phyloP scores from a whole-genome alignment of 2,329 filamentous ascomycete genomes.

The Colletotrichum lentis region DNA sequence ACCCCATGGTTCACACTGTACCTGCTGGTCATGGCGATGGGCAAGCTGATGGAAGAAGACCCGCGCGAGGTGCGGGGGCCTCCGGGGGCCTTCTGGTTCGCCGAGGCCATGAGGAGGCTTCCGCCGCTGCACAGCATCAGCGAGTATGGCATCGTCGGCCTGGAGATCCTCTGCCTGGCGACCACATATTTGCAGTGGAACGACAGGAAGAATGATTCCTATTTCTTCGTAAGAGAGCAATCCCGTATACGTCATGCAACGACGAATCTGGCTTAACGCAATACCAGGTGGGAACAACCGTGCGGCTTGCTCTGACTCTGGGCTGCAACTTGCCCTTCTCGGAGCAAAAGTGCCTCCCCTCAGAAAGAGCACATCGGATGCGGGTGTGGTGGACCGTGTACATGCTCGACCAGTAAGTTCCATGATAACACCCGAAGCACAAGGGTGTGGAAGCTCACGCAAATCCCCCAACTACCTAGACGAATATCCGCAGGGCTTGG shows the following conservation, averaged over 20 bases:
- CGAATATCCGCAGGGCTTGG: constrained; percentile 44
- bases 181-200: constrained; percentile 44
- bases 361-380: constrained; percentile 42
- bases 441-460: no score
- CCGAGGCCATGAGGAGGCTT: constrained; percentile 42
- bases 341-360: constrained; percentile 43
- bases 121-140: constrained; percentile 42
- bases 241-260: not conserved
- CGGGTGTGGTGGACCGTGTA: constrained; percentile 46
- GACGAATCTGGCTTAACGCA: not conserved
- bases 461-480: constrained; percentile 15
- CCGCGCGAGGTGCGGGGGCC: constrained; percentile 38
- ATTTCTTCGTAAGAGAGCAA: constrained; percentile 41
- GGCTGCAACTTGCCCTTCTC: constrained; percentile 42
- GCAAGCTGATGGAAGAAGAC: constrained; percentile 42
- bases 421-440: rapidly evolving
- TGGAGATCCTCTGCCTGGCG: constrained; percentile 43
- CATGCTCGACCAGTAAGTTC: constrained; percentile 43
- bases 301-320: constrained; percentile 42
- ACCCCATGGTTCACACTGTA: constrained; percentile 44
- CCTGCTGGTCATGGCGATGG: constrained; percentile 45
- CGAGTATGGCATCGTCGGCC: constrained; percentile 41
- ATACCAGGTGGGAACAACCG: constrained; percentile 42
- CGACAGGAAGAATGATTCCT: constrained; percentile 44
- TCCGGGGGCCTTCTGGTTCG: constrained; percentile 42